Percentiles rank a stretch among this genome's conserved stretches.
phyloP scores from a whole-genome alignment of 1,139 yeast genomes.

The Saccharomyces pastorianus region DNA sequence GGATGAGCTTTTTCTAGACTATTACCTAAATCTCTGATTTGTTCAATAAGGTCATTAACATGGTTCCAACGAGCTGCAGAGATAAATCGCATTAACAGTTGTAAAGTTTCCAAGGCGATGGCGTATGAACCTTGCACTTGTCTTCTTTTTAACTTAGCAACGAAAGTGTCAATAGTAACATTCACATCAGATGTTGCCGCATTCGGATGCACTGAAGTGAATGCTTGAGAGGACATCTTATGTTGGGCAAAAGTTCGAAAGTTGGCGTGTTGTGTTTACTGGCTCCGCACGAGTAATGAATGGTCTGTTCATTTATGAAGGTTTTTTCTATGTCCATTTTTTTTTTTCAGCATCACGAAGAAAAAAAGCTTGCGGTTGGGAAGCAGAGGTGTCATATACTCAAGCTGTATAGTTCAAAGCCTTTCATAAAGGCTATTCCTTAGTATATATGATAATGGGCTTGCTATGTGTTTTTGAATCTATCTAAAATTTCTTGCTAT shows the following conservation, averaged over 20 bases:
- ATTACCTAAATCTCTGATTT: slow-evolving; percentile 59
- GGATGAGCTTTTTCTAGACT: slow-evolving; percentile 59
- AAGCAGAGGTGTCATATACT: neutral
- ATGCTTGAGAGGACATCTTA: slow-evolving; percentile 1
- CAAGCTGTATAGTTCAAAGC: neutral
- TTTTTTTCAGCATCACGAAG: neutral
- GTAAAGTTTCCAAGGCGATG: slow-evolving; percentile 83
- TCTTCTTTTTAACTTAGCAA: slow-evolving; percentile 32
- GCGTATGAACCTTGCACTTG: slow-evolving; percentile 44
- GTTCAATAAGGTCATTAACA: slow-evolving; percentile 60
- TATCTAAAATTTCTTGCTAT: neutral
- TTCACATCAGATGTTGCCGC: slow-evolving; percentile 22
- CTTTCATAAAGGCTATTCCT: neutral
- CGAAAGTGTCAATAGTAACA: slow-evolving; percentile 35
- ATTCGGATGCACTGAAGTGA: slow-evolving; percentile 8
- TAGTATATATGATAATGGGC: neutral
- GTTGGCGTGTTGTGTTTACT: neutral
- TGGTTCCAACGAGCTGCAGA: slow-evolving; percentile 85
- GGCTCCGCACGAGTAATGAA: neutral
- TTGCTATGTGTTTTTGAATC: neutral
- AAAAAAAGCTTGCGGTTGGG: neutral
- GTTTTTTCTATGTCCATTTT: neutral
- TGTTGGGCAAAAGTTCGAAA: neutral
- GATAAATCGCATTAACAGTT: slow-evolving; percentile 76
- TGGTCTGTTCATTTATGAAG: neutral